Evolutionary conservation across 2,329 filamentous ascomycete species (phyloP), one percentile per base, ranked within the genome.

Genomic region (Arthrobotrys iridis): DNA sequence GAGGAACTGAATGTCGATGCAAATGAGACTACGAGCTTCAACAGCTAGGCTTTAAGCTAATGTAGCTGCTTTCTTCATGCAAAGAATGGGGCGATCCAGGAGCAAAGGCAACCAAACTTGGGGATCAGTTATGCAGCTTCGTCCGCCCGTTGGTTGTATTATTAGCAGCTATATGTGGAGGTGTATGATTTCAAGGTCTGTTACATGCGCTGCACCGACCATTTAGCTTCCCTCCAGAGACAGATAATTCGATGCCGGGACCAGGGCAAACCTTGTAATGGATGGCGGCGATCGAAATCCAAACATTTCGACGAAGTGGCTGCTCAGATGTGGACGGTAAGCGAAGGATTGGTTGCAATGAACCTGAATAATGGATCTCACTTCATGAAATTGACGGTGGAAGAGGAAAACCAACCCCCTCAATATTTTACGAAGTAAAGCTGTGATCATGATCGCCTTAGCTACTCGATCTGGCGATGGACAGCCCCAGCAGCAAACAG

Each of bases 271-370:
- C 45, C 52, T 46, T 63, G 48, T 37, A 57, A 59, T 45, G 30
- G 63, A 63, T 55, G 58, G 64, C 71, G 63, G 71, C 63, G 71
- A 68, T 75, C 63, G 71, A 75, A 58, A 62, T 55, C 15, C 48
- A 63, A 58, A 58, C 33, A 18, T 11, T 43, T 35, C 35, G 26
- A 6, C 35, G 24, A 55, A 55, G 48, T 66, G 62, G 62, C 48
- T 66, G 48, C 62, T 55, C 37, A 57, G 37, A 28, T 45, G 35
- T 33, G 22, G 48, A 40, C 22, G 40, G 48, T 48, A 48, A 67
- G 52, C 63, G 63, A 50, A 60, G 45, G 26, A 65, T 64, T 67
- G 48, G 15, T 40, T 55, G 28, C 13, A 37, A 58, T 24, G 30
- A 55, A 50, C 20, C 20, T 18, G 15, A 60, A 26, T 30, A 50